Conservation (phyloP, 2,329 filamentous ascomycete species). For the Endothia cerciana region DNA sequence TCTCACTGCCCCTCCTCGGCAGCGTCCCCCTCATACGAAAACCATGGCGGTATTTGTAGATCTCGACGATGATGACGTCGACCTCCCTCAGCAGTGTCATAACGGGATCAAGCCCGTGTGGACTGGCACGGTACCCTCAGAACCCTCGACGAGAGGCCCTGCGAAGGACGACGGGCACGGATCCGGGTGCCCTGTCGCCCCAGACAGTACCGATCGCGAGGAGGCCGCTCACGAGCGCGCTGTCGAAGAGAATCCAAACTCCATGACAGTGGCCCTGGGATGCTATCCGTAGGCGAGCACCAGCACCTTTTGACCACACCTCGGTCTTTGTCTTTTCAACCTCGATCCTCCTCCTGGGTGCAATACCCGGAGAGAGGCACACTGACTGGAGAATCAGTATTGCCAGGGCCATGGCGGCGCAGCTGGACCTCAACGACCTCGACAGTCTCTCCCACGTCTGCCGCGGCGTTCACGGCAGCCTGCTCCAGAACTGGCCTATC, state of each 20-base stretch:
- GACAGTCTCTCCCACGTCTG: constrained; percentile 83
- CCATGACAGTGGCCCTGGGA: constrained; percentile 64
- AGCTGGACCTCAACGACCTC: constrained; percentile 85
- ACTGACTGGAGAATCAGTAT: constrained; percentile 58
- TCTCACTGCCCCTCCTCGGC: neutral
- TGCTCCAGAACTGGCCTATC: constrained; percentile 77
- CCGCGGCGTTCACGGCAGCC: constrained; percentile 74
- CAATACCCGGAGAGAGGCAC: constrained; percentile 23
- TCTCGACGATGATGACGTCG: constrained; percentile 38
- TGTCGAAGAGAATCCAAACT: constrained; percentile 52
- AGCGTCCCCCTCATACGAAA: neutral
- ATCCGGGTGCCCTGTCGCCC: neutral
- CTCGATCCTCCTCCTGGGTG: constrained; percentile 28
- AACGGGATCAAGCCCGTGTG: constrained; percentile 34
- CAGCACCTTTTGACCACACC: constrained; percentile 34
- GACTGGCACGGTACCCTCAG: constrained; percentile 31
- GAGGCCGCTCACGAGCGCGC: constrained; percentile 32
- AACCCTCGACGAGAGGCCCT: constrained; percentile 9
- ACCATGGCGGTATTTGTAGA: constrained; percentile 42
- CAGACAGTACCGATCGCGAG: constrained; percentile 28
- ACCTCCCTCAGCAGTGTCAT: constrained; percentile 33
- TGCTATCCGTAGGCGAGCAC: constrained; percentile 67
- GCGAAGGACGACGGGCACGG: neutral
- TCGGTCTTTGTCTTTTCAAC: constrained; percentile 31
- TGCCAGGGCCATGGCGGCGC: constrained; percentile 72